Base-by-base conservation (phyloP, 805 yeast genomes). In the Candida corydali region DNA sequence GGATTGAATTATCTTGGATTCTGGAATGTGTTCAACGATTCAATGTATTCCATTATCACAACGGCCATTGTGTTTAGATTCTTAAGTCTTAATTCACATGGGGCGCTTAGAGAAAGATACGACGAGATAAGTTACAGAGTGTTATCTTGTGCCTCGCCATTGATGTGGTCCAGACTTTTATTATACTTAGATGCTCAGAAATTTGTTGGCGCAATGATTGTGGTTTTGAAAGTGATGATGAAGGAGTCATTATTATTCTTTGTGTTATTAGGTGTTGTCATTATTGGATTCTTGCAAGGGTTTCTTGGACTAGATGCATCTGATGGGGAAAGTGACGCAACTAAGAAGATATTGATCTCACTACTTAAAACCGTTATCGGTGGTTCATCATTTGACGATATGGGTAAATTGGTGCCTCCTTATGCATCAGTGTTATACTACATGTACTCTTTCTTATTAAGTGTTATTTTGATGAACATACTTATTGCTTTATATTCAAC, bases 121-220 rank as follows among this genome's bases (percentile, higher is more conserved):
- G 85, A 79, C 50, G 70, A 71, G 44, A 65, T 77, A 5, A 73
- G 94, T 0, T 86, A 79, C 54, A 64, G 94, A 43, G 55, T 86
- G 2, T 59, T 87, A 32, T 80, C 95, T 0, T 73, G 88, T 50
- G 88, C 85, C 10, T 83, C 95, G 5, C 96, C 96, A 2, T 67
- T 87, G 45, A 80, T 87, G 75, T 87, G 95, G 94, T 73, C 84
- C 2, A 70, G 96, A 34, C 63, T 87, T 34, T 61, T 87, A 38
- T 68, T 87, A 25, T 86, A 71, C 58, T 69, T 86, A 48, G 96
- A 87, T 54, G 82, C 89, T 8, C 78, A 80, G 45, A 74, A 75
- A 47, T 86, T 87, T 57, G 85, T 86, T 33, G 96, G 96, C 27
- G 86, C 88, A 2, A 83, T 87, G 87, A 74, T 87, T 44, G 91